Percentiles rank a stretch among this genome's conserved stretches.
Conservation (phyloP, 176 grass and related monocot genomes). For the Musa acuminata region DNA sequence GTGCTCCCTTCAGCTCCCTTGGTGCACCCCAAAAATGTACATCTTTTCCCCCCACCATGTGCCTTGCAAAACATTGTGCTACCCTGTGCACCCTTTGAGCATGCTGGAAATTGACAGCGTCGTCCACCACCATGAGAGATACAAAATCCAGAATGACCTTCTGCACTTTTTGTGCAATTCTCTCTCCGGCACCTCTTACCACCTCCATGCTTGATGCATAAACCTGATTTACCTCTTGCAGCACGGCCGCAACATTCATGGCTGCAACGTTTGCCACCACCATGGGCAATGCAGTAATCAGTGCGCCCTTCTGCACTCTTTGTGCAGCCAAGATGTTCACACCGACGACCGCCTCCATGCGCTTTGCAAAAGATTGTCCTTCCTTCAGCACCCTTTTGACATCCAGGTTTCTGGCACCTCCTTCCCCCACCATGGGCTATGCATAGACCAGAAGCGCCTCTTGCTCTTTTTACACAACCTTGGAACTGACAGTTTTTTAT, state of each 20-base stretch:
- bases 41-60: slow-evolving; percentile 89
- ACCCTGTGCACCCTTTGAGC: slow-evolving; percentile 81
- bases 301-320: slow-evolving; percentile 87
- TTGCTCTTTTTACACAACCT: slow-evolving; percentile 81
- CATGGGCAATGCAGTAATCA: slow-evolving; percentile 87
- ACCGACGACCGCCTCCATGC: slow-evolving; percentile 79
- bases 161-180: slow-evolving; percentile 77
- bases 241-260: slow-evolving; percentile 64
- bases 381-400: slow-evolving; percentile 91
- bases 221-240: slow-evolving; percentile 78
- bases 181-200: slow-evolving; percentile 82
- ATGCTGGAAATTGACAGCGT: slow-evolving; percentile 67
- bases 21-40: slow-evolving; percentile 77
- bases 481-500: slow-evolving; percentile 60
- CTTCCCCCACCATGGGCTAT: slow-evolving; percentile 91
- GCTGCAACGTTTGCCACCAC: slow-evolving; percentile 67
- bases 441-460: slow-evolving; percentile 77
- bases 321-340: slow-evolving; percentile 73
- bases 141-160: slow-evolving; percentile 87
- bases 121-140: slow-evolving; percentile 88
- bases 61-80: slow-evolving; percentile 89
- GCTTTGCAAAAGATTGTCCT: slow-evolving; percentile 94
- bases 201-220: slow-evolving; percentile 92
- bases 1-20: slow-evolving; percentile 96
- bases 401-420: slow-evolving; percentile 64